These are phyloP conservation scores for Salicornia ramosissima DNA, from an alignment of 148 eudicot species.

Conservation along the genomic window DNA sequence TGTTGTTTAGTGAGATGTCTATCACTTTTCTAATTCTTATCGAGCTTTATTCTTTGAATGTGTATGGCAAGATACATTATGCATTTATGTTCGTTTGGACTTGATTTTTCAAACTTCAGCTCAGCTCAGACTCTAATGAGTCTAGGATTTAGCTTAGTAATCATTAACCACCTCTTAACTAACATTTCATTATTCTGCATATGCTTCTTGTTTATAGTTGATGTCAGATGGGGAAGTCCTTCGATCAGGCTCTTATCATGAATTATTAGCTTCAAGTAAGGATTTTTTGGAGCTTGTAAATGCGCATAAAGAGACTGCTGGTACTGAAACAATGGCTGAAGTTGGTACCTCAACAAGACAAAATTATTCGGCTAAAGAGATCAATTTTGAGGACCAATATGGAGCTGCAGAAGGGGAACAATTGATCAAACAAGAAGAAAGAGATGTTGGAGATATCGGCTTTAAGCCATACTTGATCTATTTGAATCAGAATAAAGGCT, in stretches of 20 bases:
- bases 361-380: constrained; percentile 36
- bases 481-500: constrained; percentile 61
- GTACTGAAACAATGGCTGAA: constrained; percentile 46
- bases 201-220: constrained; percentile 48
- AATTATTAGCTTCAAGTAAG: constrained; percentile 51
- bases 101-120: too few relatives aligned
- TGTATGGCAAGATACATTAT: too few relatives aligned
- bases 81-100: too few relatives aligned
- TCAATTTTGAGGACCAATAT: constrained; percentile 25
- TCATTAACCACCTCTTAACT: too few relatives aligned
- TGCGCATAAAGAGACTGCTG: constrained; percentile 92
- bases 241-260: constrained; percentile 55
- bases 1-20: constrained; percentile 57
- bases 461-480: constrained; percentile 65
- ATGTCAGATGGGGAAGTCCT: constrained; percentile 84
- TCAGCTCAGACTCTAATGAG: too few relatives aligned
- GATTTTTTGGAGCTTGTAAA: constrained; percentile 66
- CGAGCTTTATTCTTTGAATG: background rate
- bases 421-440: constrained; percentile 78
- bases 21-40: background rate
- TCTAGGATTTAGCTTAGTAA: too few relatives aligned
- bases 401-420: constrained; percentile 37
- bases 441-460: constrained; percentile 74
- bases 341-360: constrained; percentile 25
- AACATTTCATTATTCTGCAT: too few relatives aligned